A percentile compares a stretch with the other conserved stretches of the same genome.
Evolutionary conservation across 441 rosid genomes (phyloP).

Genomic region (Erysimum cheiri): DNA sequence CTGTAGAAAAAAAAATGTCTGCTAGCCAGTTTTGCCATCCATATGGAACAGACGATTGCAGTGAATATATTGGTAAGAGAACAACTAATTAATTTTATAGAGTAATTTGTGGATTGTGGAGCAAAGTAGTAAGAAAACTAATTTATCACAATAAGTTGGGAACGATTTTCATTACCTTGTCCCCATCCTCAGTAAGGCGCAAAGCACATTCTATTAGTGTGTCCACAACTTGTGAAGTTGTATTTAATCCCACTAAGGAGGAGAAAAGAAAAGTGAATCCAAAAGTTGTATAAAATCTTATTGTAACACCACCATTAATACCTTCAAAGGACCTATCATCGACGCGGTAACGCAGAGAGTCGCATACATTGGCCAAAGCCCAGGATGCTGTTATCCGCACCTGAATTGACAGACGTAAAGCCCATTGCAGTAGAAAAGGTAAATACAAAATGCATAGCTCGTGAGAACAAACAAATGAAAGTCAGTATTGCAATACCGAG

Average conservation of each 20-base stretch:
- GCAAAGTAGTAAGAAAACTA: constrained; percentile 7
- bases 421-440: constrained; percentile 37
- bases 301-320: constrained; percentile 46
- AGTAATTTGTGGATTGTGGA: constrained; percentile 2
- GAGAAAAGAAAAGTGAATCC: constrained; percentile 29
- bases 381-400: constrained; percentile 92
- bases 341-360: constrained; percentile 66
- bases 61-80: not conserved
- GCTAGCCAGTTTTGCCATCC: constrained; percentile 22
- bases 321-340: constrained; percentile 51
- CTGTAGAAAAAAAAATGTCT: not conserved
- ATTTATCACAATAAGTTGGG: constrained; percentile 15
- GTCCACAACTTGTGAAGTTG: constrained; percentile 48
- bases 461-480: constrained; percentile 30
- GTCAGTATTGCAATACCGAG: constrained; percentile 57
- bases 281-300: constrained; percentile 13
- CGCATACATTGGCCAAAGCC: constrained; percentile 95
- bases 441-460: constrained; percentile 23
- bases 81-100: constrained; percentile 14
- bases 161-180: constrained; percentile 67
- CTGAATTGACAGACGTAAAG: constrained; percentile 48
- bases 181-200: constrained; percentile 81
- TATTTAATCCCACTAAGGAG: constrained; percentile 49
- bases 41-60: constrained; percentile 14
- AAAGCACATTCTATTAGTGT: constrained; percentile 74